Conservation (phyloP, 176 grass and related monocot genomes). For the Paspalum notatum region DNA sequence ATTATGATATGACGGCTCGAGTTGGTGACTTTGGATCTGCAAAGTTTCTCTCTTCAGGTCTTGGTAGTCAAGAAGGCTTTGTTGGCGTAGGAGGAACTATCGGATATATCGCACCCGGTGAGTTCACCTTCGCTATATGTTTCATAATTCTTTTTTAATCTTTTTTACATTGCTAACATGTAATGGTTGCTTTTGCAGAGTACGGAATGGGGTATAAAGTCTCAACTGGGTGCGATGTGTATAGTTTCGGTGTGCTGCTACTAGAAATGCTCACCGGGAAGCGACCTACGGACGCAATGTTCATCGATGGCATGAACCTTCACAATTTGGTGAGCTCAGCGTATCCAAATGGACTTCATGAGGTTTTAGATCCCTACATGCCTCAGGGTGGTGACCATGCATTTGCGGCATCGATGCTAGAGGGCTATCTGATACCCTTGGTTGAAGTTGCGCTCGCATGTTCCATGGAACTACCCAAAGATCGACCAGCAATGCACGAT, state of each 20-base stretch:
- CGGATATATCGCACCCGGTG: conserved; percentile 50
- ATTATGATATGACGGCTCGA: conserved; percentile 47
- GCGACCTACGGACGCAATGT: conserved; percentile 13
- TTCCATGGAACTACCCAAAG: conserved; percentile 35
- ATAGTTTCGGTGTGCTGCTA: conserved; percentile 18
- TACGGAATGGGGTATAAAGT: conserved; percentile 29
- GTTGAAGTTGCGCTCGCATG: conserved; percentile 37
- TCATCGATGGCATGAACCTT: conserved; percentile 1
- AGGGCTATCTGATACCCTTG: background rate
- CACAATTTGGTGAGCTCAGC: background rate
- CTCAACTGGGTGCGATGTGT: conserved; percentile 16
- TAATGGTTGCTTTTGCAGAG: conserved; percentile 1
- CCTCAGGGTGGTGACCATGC: background rate
- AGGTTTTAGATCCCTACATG: conserved; percentile 14
- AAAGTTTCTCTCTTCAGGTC: conserved; percentile 34
- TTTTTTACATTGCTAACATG: background rate
- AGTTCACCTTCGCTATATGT: background rate
- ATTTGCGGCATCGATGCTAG: background rate
- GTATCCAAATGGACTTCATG: background rate
- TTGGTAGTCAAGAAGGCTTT: background rate
- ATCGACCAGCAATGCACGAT: conserved; percentile 30
- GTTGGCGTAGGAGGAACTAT: conserved; percentile 25
- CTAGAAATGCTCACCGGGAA: conserved; percentile 38
- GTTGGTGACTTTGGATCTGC: conserved; percentile 44
- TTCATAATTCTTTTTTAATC: background rate